Base-by-base conservation (phyloP, 768 basidiomycete genomes). In the Panaeolus papilionaceus region DNA sequence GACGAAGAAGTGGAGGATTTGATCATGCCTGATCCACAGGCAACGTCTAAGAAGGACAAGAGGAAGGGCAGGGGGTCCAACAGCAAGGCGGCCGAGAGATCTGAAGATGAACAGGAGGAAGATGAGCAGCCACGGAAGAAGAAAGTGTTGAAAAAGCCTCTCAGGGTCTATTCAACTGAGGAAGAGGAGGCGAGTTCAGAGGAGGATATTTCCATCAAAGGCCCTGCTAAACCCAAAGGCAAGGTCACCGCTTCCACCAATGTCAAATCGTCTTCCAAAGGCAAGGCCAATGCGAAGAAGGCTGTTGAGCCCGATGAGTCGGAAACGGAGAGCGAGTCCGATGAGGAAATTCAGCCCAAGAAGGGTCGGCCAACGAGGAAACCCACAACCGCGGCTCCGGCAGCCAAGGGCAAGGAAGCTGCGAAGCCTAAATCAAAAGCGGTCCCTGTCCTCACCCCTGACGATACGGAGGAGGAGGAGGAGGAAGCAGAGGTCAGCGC, bases 81-180 rank as follows among this genome's bases (percentile, higher is more conserved):
- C 14, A 47, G 28, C 28, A 45, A 62, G 64, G 66, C 45, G 3
- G 61, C 47, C 10, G 64, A 54, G 10, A 65, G 61, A 10, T 61
- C 58, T 7, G 71, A 68, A 49, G 66, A 49, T 7, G 20, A 64
- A 14, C 73, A 71, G 45, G 69, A 71, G 26, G 73, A 74, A 38
- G 73, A 71, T 18, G 66, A 66, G 6, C 62, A 39, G 12, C 68
- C 47, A 49, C 61, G 58, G 38, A 44, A 44, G 18, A 44, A 40
- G 44, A 47, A 47, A 47, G 20, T 8, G 8, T 51, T 62, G 20
- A 68, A 66, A 28, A 69, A 63, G 28, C 67, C 70, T 16, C 38
- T 70, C 1, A 63, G 68, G 5, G 72, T 70, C 0, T 71, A 73
- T 40, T 68, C 67, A 3, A 51, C 64, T 16, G 71, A 73, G 16